Evolutionary conservation across 495 filamentous ascomycete species (phyloP), one percentile per base, ranked within the genome.

Genomic region (Xylaria castorea): DNA sequence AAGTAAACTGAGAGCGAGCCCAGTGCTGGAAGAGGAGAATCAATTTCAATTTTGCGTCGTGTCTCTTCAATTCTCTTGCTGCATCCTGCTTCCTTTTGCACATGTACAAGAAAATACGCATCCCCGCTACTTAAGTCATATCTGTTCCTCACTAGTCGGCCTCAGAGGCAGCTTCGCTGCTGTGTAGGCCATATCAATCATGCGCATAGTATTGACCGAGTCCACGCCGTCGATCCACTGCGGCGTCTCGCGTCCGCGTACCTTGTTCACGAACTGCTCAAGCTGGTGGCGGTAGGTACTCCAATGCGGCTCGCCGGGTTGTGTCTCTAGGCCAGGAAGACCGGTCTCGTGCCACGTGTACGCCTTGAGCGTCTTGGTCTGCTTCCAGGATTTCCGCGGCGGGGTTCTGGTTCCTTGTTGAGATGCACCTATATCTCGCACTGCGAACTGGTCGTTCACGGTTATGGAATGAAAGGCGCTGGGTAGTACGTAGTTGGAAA

Each of bases 221-320:
- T 90, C 87, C 68, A 82, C 80, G 1, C 76, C 79, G 72, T 81
- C 78, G 11, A 90, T 76, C 89, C 89, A 90, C 9, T 83, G 79
- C 5, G 77, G 81, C 42, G 78, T 78, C 69, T 86, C 85, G 6
- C 84, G 76, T 0, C 85, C 84, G 36, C 83, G 84, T 5, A 90
- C 73, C 30, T 74, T 78, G 73, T 89, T 86, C 20, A 90, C 85
- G 74, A 91, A 91, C 68, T 86, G 80, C 71, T 90, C 84, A 8
- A 91, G 78, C 78, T 88, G 84, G 71, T 86, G 80, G 14, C 83
- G 81, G 73, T 89, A 89, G 3, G 83, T 84, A 1, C 80, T 74
- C 89, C 88, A 90, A 72, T 81, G 82, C 14, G 74, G 66, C 71
- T 86, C 81, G 9, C 83, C 83, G n/a, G 71, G 63, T 70, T 79